Conservation (phyloP, 768 basidiomycete species). For the Phaeolepiota aurea region DNA sequence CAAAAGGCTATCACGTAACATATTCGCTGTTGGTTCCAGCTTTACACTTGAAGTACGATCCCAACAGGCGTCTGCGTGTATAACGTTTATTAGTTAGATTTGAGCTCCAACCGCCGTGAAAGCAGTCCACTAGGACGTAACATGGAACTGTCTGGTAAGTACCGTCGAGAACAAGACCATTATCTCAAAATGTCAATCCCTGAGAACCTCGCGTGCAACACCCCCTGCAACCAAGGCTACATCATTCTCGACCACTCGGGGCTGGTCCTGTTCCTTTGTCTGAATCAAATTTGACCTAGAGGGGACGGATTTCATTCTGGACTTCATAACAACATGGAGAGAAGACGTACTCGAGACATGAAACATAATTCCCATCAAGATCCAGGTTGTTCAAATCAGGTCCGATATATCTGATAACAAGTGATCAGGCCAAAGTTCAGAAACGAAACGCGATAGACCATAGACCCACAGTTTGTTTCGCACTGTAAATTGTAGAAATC, state of each 20-base stretch:
- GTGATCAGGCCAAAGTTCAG: neutral
- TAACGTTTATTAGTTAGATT: neutral
- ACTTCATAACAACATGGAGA: constrained; percentile 1
- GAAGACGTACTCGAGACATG: constrained; percentile 34
- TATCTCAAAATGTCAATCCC: constrained; percentile 18
- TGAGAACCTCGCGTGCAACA: constrained; percentile 21
- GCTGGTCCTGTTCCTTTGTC: constrained; percentile 6
- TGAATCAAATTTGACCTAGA: constrained; percentile 11
- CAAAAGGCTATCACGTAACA: no score
- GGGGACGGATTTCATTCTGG: neutral
- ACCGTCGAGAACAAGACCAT: no score
- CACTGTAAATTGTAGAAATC: constrained; percentile 37
- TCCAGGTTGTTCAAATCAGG: constrained; percentile 33
- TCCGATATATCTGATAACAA: constrained; percentile 29
- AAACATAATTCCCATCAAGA: constrained; percentile 39
- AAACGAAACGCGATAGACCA: neutral
- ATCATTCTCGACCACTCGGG: constrained; percentile 16
- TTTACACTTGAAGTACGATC: neutral
- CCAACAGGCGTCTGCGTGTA: neutral
- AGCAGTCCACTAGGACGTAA: no score
- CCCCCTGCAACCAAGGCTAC: constrained; percentile 18
- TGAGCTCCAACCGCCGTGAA: neutral
- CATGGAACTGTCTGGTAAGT: no score
- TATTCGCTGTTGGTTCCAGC: no score
- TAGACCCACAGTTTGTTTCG: constrained; percentile 36